Evolutionary conservation across 2,329 filamentous ascomycete species (phyloP), one percentile per base, ranked within the genome.

Genomic region (Cladosporium sp.): DNA sequence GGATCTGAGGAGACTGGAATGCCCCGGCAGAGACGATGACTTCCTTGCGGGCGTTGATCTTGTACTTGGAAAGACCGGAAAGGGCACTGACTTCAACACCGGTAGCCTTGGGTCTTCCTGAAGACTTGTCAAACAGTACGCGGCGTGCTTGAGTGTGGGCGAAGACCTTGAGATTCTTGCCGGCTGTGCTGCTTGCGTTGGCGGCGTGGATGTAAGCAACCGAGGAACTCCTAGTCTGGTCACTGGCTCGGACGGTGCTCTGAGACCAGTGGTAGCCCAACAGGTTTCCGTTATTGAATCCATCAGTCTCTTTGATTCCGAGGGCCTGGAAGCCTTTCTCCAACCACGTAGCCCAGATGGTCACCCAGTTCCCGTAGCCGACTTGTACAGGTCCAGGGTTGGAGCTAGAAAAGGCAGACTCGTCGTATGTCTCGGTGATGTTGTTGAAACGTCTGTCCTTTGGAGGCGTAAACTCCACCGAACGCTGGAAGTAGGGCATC

Each of bases 11-110:
- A 2, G 67, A 71, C 29, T 70, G 68, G 52, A 72, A 72, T 1
- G 64, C 61, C 18, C 72, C 72, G 0, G 70, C 71, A 0, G 71
- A 71, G 1, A 75, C 47, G 19, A 76, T 71, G 15, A 74, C 68
- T 54, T 75, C 72, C 35, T 69, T 68, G 8, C 57, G 62, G 1
- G 69, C 69, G 0, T 49, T 48, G 27, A 64, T 46, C 22, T 38
- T 63, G 49, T 53, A 62, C 22, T 51, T 42, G 51, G 55, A 41
- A 27, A 48, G 54, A 3, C 55, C 57, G 9, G 38, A 35, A 15
- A 47, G 43, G 13, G 63, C 59, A 50, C 61, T n/a, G 3, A 49
- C 46, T 11, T 35, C 29, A 15, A 49, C 46, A 13, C 46, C 46
- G 7, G 38, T 49, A 27, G 46, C 46, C 29, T 49, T 49, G 6